These are phyloP conservation scores for Ophiostoma perfectum DNA, from an alignment of 2,329 filamentous ascomycete genomes.

Conservation along the genomic window DNA sequence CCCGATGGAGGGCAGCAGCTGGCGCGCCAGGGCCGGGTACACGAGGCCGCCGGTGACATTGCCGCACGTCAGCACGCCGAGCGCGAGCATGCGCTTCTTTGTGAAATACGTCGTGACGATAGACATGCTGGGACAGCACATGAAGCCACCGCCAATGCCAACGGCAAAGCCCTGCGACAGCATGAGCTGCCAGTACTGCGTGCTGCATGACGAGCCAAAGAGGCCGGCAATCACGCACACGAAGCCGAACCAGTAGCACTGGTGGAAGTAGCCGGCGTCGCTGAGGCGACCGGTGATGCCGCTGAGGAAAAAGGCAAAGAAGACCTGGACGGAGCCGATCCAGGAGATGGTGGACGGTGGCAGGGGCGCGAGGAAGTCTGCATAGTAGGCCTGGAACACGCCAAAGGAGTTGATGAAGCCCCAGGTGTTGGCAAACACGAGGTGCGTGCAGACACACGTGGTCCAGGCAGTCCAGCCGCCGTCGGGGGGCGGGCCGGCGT, in stretches of 20 bases:
- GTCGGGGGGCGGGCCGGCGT: slow-evolving; percentile 17
- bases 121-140: slow-evolving; percentile 36
- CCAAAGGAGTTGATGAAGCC: slow-evolving; percentile 28
- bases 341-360: slow-evolving; percentile 27
- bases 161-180: slow-evolving; percentile 37
- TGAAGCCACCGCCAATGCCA: slow-evolving; percentile 35
- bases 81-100: slow-evolving; percentile 32
- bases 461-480: slow-evolving; percentile 20
- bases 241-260: slow-evolving; percentile 21
- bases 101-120: slow-evolving; percentile 38
- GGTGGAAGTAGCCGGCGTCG: slow-evolving; percentile 26
- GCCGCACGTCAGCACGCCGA: slow-evolving; percentile 34
- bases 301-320: slow-evolving; percentile 24
- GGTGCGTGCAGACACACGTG: slow-evolving; percentile 20
- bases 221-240: slow-evolving; percentile 21
- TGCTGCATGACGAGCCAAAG: slow-evolving; percentile 22
- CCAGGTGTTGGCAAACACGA: slow-evolving; percentile 31
- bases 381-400: slow-evolving; percentile 28
- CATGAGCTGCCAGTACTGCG: slow-evolving; percentile 27
- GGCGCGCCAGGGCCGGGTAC: slow-evolving; percentile 36
- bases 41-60: slow-evolving; percentile 37
- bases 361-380: slow-evolving; percentile 23
- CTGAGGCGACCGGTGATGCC: slow-evolving; percentile 24
- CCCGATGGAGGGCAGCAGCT: slow-evolving; percentile 34
- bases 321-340: slow-evolving; percentile 26